These are phyloP conservation scores for Colletotrichum lindemuthianum DNA, from an alignment of 2,329 filamentous ascomycete species.

Conservation along the genomic window DNA sequence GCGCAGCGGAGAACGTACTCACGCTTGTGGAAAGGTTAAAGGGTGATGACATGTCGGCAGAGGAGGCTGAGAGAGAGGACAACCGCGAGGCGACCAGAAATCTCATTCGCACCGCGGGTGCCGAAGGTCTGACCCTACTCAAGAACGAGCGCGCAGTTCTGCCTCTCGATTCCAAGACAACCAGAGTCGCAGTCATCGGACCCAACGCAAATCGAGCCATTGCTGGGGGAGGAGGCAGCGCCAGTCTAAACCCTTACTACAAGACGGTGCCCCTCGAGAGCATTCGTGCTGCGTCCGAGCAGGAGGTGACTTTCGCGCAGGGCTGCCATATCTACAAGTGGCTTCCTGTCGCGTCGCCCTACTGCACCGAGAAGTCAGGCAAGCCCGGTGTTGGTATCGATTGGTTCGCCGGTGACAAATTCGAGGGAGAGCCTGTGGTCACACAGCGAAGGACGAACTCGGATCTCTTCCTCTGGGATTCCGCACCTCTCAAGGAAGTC, in stretches of 20 bases:
- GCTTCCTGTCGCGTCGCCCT: constrained; percentile 70
- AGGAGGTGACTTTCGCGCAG: constrained; percentile 68
- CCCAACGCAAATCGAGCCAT: constrained; percentile 75
- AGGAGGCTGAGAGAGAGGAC: constrained; percentile 67
- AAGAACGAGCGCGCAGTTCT: constrained; percentile 71
- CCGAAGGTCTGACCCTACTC: constrained; percentile 70
- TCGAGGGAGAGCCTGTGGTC: constrained; percentile 65
- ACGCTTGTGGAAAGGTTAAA: constrained; percentile 70
- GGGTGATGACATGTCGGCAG: constrained; percentile 65
- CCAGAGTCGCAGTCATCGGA: constrained; percentile 72
- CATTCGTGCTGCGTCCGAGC: constrained; percentile 63
- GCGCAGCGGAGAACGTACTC: constrained; percentile 68
- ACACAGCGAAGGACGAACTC: constrained; percentile 70
- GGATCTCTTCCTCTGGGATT: constrained; percentile 77
- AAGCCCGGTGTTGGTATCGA: constrained; percentile 71
- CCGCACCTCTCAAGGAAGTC: constrained; percentile 67
- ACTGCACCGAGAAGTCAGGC: constrained; percentile 65
- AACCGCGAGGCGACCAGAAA: constrained; percentile 66
- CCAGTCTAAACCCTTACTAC: constrained; percentile 76
- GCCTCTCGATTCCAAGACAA: constrained; percentile 64
- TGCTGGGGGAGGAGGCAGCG: constrained; percentile 74
- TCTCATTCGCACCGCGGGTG: constrained; percentile 69
- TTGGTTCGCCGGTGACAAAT: constrained; percentile 72
- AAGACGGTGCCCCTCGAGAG: constrained; percentile 72
- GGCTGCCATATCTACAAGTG: constrained; percentile 74